These are phyloP conservation scores for Parietaria judaica DNA, from an alignment of 306 rosid genomes.

Conservation along the genomic window DNA sequence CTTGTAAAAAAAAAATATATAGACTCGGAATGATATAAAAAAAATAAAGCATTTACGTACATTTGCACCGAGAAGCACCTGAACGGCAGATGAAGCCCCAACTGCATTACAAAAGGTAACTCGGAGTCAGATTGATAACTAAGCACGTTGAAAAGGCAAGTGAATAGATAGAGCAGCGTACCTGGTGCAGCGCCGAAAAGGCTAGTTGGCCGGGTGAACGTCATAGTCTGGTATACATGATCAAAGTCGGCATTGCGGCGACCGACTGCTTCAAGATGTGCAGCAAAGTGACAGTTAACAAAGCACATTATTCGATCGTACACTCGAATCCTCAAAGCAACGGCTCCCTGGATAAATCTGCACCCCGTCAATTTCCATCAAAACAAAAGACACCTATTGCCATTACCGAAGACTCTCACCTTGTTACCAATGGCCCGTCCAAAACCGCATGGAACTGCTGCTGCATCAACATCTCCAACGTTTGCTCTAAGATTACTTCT, in stretches of 20 bases:
- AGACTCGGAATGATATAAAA: conserved; percentile 15
- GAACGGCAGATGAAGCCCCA: conserved; percentile 63
- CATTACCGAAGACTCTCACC: conserved; percentile 36
- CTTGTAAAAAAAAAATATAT: conserved; percentile 5
- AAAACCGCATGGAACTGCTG: conserved; percentile 98
- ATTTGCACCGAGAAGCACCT: conserved; percentile 48
- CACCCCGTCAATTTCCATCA: conserved; percentile 24
- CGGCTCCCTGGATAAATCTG: conserved; percentile 80
- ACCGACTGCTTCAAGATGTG: conserved; percentile 84
- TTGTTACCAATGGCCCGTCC: conserved; percentile 99
- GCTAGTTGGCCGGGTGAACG: conserved; percentile 61
- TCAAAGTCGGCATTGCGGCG: conserved; percentile 96
- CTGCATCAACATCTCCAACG: conserved; percentile 94
- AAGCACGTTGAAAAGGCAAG: conserved; percentile 47
- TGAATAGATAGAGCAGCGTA: conserved; percentile 38
- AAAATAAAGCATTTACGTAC: conserved; percentile 40
- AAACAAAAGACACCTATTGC: conserved; percentile 6
- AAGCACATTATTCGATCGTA: conserved; percentile 74
- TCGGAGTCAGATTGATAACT: conserved; percentile 64
- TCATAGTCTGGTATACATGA: conserved; percentile 82
- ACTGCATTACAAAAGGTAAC: conserved; percentile 83
- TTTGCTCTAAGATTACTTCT: conserved; percentile 49
- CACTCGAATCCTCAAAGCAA: conserved; percentile 90
- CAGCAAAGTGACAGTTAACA: conserved; percentile 98
- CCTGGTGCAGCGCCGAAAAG: conserved; percentile 55